These are phyloP conservation scores for Pelargonium citronellum DNA, from an alignment of 441 rosid genomes.

Conservation along the genomic window DNA sequence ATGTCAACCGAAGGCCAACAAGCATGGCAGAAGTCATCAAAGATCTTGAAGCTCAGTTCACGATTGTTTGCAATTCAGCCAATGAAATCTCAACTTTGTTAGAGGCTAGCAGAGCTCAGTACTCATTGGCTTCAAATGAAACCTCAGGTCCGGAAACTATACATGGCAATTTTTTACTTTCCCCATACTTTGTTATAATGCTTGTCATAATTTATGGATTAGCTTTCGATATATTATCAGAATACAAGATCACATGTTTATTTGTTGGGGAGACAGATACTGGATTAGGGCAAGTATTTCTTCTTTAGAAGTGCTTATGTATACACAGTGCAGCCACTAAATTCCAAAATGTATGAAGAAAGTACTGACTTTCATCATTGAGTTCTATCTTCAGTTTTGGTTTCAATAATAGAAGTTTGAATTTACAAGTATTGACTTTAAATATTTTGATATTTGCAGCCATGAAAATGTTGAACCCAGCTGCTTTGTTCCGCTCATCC, in stretches of 20 bases:
- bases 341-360: neutral
- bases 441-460: slow-evolving; percentile 42
- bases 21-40: slow-evolving; percentile 88
- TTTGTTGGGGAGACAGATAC: too few species aligned
- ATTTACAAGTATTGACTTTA: neutral
- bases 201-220: neutral
- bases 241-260: too few species aligned
- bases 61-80: slow-evolving; percentile 56
- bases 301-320: too few species aligned
- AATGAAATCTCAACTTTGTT: slow-evolving; percentile 67
- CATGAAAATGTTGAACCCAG: slow-evolving; percentile 86
- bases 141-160: slow-evolving; percentile 51
- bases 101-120: slow-evolving; percentile 76
- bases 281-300: too few species aligned
- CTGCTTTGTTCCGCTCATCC: slow-evolving; percentile 80
- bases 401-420: too few species aligned
- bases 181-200: neutral
- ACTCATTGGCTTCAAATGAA: slow-evolving; percentile 48
- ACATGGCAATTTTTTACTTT: neutral
- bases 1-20: slow-evolving; percentile 85
- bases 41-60: slow-evolving; percentile 83
- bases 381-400: too few species aligned
- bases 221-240: too few species aligned
- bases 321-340: neutral
- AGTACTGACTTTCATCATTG: neutral